phyloP scores from a whole-genome alignment of 1,139 yeast genomes.

The Magnusiomyces suaveolens region DNA sequence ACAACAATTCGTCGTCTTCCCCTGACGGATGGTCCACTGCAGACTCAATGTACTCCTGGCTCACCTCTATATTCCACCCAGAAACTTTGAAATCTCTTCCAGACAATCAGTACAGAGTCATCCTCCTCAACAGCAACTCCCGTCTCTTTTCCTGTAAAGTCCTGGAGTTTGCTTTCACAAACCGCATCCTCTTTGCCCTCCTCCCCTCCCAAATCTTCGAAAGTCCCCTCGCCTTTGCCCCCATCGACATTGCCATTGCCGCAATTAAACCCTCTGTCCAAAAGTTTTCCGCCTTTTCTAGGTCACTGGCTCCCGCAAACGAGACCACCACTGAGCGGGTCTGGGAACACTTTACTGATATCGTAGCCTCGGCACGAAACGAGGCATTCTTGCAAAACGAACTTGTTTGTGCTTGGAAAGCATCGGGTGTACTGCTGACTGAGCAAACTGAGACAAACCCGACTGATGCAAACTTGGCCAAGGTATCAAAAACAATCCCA shows the following conservation, averaged over 20 bases:
- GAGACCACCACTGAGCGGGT: background rate
- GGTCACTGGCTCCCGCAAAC: background rate
- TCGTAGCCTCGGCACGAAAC: background rate
- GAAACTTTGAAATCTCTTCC: constrained; percentile 2
- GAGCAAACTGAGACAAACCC: background rate
- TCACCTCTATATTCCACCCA: constrained; percentile 9
- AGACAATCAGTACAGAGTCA: constrained; percentile 3
- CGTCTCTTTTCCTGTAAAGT: constrained; percentile 11
- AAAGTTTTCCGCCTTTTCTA: background rate
- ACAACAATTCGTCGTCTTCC: background rate
- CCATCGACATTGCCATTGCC: background rate
- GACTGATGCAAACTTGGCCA: background rate
- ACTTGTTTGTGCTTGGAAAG: background rate
- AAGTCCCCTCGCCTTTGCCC: background rate
- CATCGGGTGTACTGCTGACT: background rate
- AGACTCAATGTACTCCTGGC: constrained; percentile 10
- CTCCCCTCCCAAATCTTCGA: constrained; percentile 7
- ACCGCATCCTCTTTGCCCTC: constrained; percentile 10
- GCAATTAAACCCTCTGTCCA: background rate
- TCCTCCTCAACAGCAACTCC: constrained; percentile 10
- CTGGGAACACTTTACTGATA: background rate
- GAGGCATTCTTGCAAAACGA: background rate
- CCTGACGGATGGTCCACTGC: constrained; percentile 11
- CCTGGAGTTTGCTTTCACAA: constrained; percentile 11
- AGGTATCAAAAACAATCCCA: background rate